Base-by-base conservation (phyloP, 192 early-diverging fungal species). In the Chytriomyces hyalinus region DNA sequence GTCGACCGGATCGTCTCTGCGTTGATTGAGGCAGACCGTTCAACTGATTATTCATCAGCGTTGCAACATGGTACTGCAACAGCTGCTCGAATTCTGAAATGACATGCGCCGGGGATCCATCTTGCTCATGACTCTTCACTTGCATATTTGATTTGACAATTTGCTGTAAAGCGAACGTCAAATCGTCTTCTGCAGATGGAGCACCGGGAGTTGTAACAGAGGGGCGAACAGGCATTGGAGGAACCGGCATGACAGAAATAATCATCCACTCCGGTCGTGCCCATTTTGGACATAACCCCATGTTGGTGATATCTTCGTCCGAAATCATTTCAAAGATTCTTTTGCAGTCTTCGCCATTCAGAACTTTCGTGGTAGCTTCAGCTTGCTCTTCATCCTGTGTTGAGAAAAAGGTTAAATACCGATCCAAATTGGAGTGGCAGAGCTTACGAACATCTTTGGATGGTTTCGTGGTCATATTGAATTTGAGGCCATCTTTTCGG, bases 251-350 rank as follows among this genome's bases (percentile, higher is more conserved):
- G 17, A 95, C 92, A 6, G 95, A 93, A 67, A 97, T 87, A 66
- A 98, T 88, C 95, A 99, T 97, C 97, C 97, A 99, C 82, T 98
- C 97, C 9, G 97, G 97, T 15, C 96, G 90, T 15, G 97, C 96
- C 86, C 88, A 98, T 73, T 95, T 89, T 44, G 92, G 90, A 67
- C 92, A 91, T 24, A 99, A 83, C 28, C 96, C 97, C 91, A 99
- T 93, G 73, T 87, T 86, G 63, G 85, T 74, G 45, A 92, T 90
- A 75, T 98, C 97, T 80, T 92, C 89, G 76, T 97, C 93, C 10
- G 89, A 86, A 70, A 99, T 98, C 67, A 88, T 90, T 80, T 91
- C 91, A 66, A 99, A 88, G 15, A 98, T 92, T 78, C 91, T 90
- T 17, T 93, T 82, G 51, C 93, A 95, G 63, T 91, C 90, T 65